Base-by-base conservation (phyloP, 2,329 filamentous ascomycete species). In the Aspergillus latus region DNA sequence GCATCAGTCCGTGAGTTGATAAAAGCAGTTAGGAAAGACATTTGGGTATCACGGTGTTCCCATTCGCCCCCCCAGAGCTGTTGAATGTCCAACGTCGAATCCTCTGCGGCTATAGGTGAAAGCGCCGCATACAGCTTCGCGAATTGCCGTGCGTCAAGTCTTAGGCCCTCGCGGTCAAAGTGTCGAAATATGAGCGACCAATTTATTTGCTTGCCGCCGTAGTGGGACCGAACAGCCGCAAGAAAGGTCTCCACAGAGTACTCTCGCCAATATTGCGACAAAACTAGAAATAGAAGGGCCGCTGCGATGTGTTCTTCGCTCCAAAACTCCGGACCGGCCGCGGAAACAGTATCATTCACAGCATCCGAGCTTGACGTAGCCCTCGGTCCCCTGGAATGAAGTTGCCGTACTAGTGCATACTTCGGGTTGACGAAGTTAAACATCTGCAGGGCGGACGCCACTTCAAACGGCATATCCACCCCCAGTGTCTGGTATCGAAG, bases 1-100 rank as follows among this genome's bases (percentile, higher is more conserved):
- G 90, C 88, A 70, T 97, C 92, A 28, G 96, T 81, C 10, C 83
- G 84, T 55, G 92, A 82, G 3, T 89, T 89, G 21, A 93, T 82
- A 70, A 93, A 97, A 15, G 92, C 92, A 61, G 88, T 88, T 52
- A 97, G 84, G 70, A 97, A 97, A n/a, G 92, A 95, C 36, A 99
- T 78, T 62, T 97, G 93, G 0, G 94, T 90, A 60, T 96, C 87
- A 11, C 88, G 84, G 63, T 95, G 85, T 60, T 88, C 85, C 93
- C 95, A 99, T 59, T 84, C 66, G 6, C 92, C 92, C 57, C 92
- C 92, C 92, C 94, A 97, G 21, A 99, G 79, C 39, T 82, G 83
- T 71, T 97, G 92, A 44, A 99, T 88, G 69, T 97, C 90, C 64
- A 97, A 86, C 28, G 78, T 78, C 13, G 82, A 77, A 47, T 84